Evolutionary conservation across 495 filamentous ascomycete genomes (phyloP).

Genomic region (Aspergillus mulundensis): DNA sequence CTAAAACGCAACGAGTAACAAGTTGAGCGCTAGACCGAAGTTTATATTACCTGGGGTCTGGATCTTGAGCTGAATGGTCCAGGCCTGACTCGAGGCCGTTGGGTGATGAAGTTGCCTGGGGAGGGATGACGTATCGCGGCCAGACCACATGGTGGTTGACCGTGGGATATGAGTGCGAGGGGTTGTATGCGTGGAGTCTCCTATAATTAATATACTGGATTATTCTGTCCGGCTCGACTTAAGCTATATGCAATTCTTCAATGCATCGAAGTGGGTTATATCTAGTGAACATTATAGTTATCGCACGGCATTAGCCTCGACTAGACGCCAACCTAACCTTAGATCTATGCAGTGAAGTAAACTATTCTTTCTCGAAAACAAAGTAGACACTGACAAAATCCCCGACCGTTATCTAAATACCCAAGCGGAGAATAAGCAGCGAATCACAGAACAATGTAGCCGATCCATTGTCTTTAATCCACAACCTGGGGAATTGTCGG

Average conservation of each 20-base stretch:
- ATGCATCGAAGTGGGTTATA: too few relatives aligned
- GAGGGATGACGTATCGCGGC: background rate
- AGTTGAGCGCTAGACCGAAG: background rate
- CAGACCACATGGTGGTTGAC: background rate
- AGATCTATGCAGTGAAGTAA: too few relatives aligned
- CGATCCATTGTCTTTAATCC: background rate
- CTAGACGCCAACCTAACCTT: background rate
- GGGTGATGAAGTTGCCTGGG: background rate
- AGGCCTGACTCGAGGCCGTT: background rate
- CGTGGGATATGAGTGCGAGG: background rate
- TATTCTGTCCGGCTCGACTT: too few relatives aligned
- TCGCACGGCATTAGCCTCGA: background rate
- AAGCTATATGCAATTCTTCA: too few relatives aligned
- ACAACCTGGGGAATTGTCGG: background rate
- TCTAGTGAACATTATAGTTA: too few relatives aligned
- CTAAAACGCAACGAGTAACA: background rate
- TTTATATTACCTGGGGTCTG: background rate
- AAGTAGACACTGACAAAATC: background rate
- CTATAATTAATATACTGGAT: too few relatives aligned
- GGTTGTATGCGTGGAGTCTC: too few relatives aligned
- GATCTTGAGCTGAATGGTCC: background rate
- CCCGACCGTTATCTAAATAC: background rate
- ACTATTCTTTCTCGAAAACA: background rate
- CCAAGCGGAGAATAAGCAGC: background rate
- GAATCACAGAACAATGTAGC: background rate